These are phyloP conservation scores for Candida hispaniensis DNA, from an alignment of 805 yeast species.

Conservation along the genomic window DNA sequence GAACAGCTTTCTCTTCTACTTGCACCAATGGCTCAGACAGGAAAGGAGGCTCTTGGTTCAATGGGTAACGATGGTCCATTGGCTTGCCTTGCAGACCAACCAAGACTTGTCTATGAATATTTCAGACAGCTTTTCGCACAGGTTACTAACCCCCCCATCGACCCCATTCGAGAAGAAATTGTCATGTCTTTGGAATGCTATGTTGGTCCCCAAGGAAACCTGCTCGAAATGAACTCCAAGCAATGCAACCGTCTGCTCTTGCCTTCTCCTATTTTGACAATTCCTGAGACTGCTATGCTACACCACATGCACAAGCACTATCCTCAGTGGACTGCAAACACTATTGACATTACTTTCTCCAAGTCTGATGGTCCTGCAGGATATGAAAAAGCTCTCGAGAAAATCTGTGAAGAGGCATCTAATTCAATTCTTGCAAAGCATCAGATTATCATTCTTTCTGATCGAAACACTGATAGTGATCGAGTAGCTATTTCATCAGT, in stretches of 20 bases:
- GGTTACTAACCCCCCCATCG: constrained; percentile 97
- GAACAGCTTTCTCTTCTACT: constrained; percentile 77
- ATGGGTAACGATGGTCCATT: constrained; percentile 98
- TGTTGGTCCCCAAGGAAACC: constrained; percentile 96
- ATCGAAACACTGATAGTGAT: constrained; percentile 46
- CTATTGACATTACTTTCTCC: constrained; percentile 80
- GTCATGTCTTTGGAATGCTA: constrained; percentile 97
- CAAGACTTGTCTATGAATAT: constrained; percentile 81
- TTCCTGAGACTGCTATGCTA: constrained; percentile 65
- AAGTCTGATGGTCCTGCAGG: constrained; percentile 78
- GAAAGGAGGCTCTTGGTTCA: constrained; percentile 92
- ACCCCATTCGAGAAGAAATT: constrained; percentile 91
- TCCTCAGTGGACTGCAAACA: constrained; percentile 77
- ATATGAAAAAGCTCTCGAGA: constrained; percentile 71
- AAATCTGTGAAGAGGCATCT: constrained; percentile 78
- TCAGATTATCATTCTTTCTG: constrained; percentile 69
- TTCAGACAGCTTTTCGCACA: constrained; percentile 95
- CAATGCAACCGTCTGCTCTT: constrained; percentile 85
- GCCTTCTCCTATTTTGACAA: constrained; percentile 70
- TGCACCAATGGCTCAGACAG: constrained; percentile 88
- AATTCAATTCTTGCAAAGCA: constrained; percentile 67
- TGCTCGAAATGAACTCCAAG: constrained; percentile 80
- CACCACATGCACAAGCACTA: constrained; percentile 59
- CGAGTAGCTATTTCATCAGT: constrained; percentile 77
- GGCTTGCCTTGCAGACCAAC: constrained; percentile 91